Evolutionary conservation across 352 stramenopile genomes (phyloP).

Genomic region (Globisporangium perplexum): DNA sequence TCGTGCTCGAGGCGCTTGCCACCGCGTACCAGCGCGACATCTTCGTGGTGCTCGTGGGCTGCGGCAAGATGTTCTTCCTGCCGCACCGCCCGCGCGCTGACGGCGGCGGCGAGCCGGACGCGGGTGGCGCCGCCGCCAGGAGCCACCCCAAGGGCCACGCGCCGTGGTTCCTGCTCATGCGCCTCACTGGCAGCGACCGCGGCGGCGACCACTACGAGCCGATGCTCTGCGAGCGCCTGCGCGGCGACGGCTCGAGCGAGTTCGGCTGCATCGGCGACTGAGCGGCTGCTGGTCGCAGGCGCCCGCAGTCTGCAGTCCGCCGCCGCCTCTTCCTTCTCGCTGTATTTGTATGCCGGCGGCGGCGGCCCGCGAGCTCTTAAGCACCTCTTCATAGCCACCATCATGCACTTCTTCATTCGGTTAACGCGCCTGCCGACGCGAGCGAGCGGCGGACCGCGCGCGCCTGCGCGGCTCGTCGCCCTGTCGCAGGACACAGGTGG

Average conservation of each 20-base stretch:
- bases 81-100: constrained; percentile 62
- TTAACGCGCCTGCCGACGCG: not conserved
- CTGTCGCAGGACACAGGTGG: no score
- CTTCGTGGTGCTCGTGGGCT: constrained; percentile 84
- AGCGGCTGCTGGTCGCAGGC: not conserved
- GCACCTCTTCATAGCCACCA: not conserved
- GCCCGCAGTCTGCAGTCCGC: no score
- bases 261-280: constrained; percentile 82
- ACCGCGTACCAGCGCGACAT: constrained; percentile 86
- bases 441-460: no score
- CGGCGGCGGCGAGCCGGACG: constrained; percentile 26
- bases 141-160: constrained; percentile 70
- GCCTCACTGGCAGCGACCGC: constrained; percentile 76
- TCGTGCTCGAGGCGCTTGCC: constrained; percentile 77
- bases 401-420: not conserved
- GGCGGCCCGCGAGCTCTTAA: no score
- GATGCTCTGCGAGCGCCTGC: constrained; percentile 80
- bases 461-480: no score
- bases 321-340: constrained; percentile 2
- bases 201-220: constrained; percentile 86
- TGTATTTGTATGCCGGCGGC: not conserved
- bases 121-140: no score
- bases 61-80: constrained; percentile 87
- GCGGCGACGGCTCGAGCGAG: constrained; percentile 75
- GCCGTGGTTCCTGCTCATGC: constrained; percentile 87